Base-by-base conservation (phyloP, 2,329 filamentous ascomycete species). In the Trichophyton simii region DNA sequence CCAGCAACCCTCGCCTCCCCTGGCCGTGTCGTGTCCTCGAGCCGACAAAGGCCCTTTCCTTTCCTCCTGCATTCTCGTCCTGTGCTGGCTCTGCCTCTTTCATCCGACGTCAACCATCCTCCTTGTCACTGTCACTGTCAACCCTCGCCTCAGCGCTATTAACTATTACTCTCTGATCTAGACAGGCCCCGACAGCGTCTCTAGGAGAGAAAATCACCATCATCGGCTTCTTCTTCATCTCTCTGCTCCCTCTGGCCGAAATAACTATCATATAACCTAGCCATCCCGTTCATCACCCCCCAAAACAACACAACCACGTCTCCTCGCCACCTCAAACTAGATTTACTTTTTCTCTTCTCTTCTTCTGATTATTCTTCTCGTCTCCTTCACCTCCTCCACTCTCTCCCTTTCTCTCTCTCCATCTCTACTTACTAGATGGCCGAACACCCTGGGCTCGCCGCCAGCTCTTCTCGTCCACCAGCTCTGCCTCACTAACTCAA, bases 241-340 rank as follows among this genome's bases (percentile, higher is more conserved):
- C 41, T 18, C n/a, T 44, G 52, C 15, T 44, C 41, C 41, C 41
- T 44, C 41, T 44, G 15, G n/a, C 41, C 41, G 41, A 44, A 15
- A 44, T 44, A 44, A n/a, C 34, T 15, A 36, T 50, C 22, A 50
- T 50, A 28, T n/a, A 44, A 44, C 13, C 41, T 15, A 44, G n/a
- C 41, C 11, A 44, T 44, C 41, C n/a, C 15, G n/a, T 44, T 44
- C 41, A 44, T 44, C 41, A 7, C 41, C 41, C 41, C 41, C 41
- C 50, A 22, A 28, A 42, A 58, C 38, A 25, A 59, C 38, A 59
- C 20, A 25, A 59, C 41, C 41, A 34, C 25, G 36, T 59, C 44
- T 22, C 44, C 28, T 44, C 57, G 41, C 41, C 57, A 44, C 57
- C 41, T 31, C 57, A 46, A 59, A 46, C 57, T 58, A 58, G 42